Base-by-base conservation (phyloP, 2,329 filamentous ascomycete genomes). In the Knufia petricola region DNA sequence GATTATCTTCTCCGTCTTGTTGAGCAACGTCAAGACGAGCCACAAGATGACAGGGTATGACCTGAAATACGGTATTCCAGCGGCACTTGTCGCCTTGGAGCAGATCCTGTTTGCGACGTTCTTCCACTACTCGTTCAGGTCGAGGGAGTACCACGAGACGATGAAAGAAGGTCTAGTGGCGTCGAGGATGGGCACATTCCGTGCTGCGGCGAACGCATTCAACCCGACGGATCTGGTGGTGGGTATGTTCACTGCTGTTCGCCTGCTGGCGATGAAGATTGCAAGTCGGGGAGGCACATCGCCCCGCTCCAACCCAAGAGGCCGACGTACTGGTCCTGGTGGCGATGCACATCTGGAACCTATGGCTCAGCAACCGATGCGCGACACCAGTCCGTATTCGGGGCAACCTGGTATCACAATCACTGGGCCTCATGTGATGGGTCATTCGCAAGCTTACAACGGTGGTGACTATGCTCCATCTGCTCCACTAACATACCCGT, bases 101-200 rank as follows among this genome's bases (percentile, higher is more conserved):
- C 92, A 94, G 86, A 77, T 85, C 8, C 67, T 85, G 24, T 92
- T 94, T 60, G 72, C 84, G 15, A 59, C 87, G 36, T 65, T 92
- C 46, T 86, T 94, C 63, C 67, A 90, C 12, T 92, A 82, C 72
- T 85, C 87, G 2, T 94, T 90, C 61, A 76, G 85, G 1, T 89
- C 51, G 1, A 45, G 37, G 17, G 52, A 55, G 26, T 55, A 51
- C 13, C 30, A 36, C 19, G 45, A 48, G 17, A 26, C 17, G 10
- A 20, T n/a, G 15, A 34, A 32, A 20, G 15, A 46, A 15, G 42
- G 41, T 17, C 31, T 39, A 3, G 21, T 26, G 9, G 19, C 15
- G 2, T n/a, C 28, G 1, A 20, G 23, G 2, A 45, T 47, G 32
- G 30, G 41, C 17, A 38, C 40, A 2, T 17, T 34, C 19, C 7